phyloP scores from a whole-genome alignment of 2,329 filamentous ascomycete genomes.

The Talaromyces sp. region DNA sequence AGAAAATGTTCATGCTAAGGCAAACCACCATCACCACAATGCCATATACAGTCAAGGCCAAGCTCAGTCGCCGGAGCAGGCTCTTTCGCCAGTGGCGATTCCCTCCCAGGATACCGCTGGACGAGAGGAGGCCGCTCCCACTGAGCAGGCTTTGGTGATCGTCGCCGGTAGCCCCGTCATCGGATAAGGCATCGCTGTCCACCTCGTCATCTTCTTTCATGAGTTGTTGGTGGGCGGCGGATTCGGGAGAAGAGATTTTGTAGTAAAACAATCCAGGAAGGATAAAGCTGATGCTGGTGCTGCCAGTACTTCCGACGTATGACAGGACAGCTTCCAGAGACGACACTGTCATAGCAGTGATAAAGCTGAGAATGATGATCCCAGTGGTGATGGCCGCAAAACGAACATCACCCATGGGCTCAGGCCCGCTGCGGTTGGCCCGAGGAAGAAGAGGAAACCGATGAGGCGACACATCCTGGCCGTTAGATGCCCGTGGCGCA shows the following conservation, averaged over 20 bases:
- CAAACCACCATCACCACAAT: conserved; percentile 84
- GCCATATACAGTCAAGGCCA: conserved; percentile 78
- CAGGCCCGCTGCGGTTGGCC: conserved; percentile 37
- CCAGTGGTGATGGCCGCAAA: conserved; percentile 85
- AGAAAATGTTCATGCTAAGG: conserved; percentile 78
- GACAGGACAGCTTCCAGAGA: conserved; percentile 87
- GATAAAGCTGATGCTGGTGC: conserved; percentile 94
- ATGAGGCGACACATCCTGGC: conserved; percentile 39
- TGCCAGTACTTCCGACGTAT: conserved; percentile 91
- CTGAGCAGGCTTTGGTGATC: conserved; percentile 29
- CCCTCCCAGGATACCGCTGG: conserved; percentile 55
- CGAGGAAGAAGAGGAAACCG: conserved; percentile 37
- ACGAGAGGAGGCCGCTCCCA: conserved; percentile 44
- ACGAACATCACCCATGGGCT: conserved; percentile 74
- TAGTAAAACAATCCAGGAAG: conserved; percentile 96
- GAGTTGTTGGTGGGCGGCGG: conserved; percentile 76
- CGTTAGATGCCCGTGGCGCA: conserved; percentile 26
- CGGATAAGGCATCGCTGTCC: conserved; percentile 47
- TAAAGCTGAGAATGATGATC: conserved; percentile 79
- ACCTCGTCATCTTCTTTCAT: conserved; percentile 79
- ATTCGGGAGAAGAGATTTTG: conserved; percentile 90
- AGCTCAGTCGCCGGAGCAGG: conserved; percentile 64
- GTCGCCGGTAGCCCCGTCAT: conserved; percentile 26
- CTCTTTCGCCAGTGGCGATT: conserved; percentile 60
- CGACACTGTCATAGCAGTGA: conserved; percentile 83